Base-by-base conservation (phyloP, 2,329 filamentous ascomycete species). In the Colletotrichum euphorbiae region DNA sequence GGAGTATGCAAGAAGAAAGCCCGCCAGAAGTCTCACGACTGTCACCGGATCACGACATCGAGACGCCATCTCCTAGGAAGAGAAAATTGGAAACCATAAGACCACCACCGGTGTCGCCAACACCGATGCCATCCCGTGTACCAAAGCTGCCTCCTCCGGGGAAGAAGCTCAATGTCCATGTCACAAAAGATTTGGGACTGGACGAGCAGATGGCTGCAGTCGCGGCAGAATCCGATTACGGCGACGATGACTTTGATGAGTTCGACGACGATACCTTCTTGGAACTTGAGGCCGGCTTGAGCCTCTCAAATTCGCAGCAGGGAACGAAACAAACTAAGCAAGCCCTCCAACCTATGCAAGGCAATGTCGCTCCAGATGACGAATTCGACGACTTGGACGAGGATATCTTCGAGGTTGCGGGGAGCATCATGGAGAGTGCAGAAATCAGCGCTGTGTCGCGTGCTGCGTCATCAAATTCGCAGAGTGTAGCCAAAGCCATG, bases 331-430 rank as follows among this genome's bases (percentile, higher is more conserved):
- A 50, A 28, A 48, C 56, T 6, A 59, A 33, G 9, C 54, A 61
- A 4, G 33, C 21, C 15, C 33, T 48, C 12, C 51, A n/a, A 13
- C 13, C 28, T 12, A 43, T 50, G 33, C 33, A 56, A 55, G 13
- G 38, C 28, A 21, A 21, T 19, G 9, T n/a, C 21, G 69, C 74
- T 64, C 75, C 75, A 46, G 79, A 82, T 48, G 87, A 91, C 58
- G 90, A 91, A 50, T 91, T 92, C 78, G 90, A 85, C 51, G 90
- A 92, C 70, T 73, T 87, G 57, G 90, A 92, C 65, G 89, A 90
- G 69, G 87, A 90, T 52, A 79, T 86, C 8, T 83, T 88, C 64
- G 81, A 83, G 6, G 83, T 77, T 15, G 83, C 82, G 9, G 84
- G 82, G 59, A 76, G 78, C 38, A 72, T 84, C 54, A 73, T 84